Evolutionary conservation across 73 alveolate genomes (phyloP).

Genomic region (Paramecium primaurelia): DNA sequence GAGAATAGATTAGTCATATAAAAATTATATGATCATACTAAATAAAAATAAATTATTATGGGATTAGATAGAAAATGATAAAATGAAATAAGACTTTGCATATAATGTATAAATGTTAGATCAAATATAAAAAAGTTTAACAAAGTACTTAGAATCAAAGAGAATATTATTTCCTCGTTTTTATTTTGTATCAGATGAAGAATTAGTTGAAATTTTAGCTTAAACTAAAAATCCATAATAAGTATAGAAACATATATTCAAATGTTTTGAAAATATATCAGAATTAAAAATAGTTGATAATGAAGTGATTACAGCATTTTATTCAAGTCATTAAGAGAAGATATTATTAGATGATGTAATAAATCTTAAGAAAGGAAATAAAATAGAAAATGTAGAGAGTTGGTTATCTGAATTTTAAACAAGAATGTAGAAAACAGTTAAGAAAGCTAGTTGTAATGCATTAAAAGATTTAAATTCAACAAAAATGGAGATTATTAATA

Average conservation of each 20-base stretch:
- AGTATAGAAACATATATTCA: conserved; percentile 88
- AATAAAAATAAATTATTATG: background rate
- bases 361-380: conserved; percentile 86
- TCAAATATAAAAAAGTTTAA: conserved; percentile 84
- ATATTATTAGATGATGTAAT: conserved; percentile 69
- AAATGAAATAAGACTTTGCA: background rate
- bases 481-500: background rate
- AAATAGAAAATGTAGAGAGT: conserved; percentile 93
- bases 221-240: conserved; percentile 90
- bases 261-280: conserved; percentile 94
- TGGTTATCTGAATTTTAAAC: conserved; percentile 92
- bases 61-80: conserved; percentile 21
- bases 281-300: conserved; percentile 78
- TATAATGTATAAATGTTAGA: conserved; percentile 65
- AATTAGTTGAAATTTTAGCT: conserved; percentile 89
- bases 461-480: background rate
- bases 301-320: conserved; percentile 85
- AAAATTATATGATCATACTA: background rate
- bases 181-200: conserved; percentile 95
- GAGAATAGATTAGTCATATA: background rate
- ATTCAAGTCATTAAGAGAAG: conserved; percentile 83
- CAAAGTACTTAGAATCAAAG: conserved; percentile 92
- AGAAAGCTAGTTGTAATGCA: conserved; percentile 69
- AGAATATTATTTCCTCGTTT: conserved; percentile 94
- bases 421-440: conserved; percentile 85